phyloP scores from a whole-genome alignment of 2,329 filamentous ascomycete species.

The Xylariaceae sp. region DNA sequence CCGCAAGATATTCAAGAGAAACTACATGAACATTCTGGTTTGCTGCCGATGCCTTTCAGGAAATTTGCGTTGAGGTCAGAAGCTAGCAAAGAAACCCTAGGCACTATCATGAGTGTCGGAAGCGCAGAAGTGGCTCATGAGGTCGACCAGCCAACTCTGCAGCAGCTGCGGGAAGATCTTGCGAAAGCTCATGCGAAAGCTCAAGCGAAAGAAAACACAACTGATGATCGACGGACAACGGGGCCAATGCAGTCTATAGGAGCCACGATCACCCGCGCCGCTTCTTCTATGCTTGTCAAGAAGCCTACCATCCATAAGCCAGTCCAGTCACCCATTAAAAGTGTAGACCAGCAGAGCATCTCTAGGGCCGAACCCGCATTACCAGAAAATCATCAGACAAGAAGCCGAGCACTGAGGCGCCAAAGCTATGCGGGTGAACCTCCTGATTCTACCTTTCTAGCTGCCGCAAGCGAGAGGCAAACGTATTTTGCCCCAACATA shows the following conservation, averaged over 20 bases:
- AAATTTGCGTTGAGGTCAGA: slow-evolving; percentile 34
- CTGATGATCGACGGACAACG: slow-evolving; percentile 9
- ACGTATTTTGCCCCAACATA: slow-evolving; percentile 6
- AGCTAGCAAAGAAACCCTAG: slow-evolving; percentile 43
- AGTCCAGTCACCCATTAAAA: slow-evolving; percentile 14
- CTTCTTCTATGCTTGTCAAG: slow-evolving; percentile 24
- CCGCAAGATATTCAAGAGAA: slow-evolving; percentile 32
- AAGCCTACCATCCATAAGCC: slow-evolving; percentile 30
- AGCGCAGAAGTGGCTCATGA: slow-evolving; percentile 28
- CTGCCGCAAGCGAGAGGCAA: slow-evolving; percentile 10
- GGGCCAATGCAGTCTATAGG: slow-evolving; percentile 12
- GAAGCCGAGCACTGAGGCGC: neutral
- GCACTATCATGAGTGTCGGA: slow-evolving; percentile 47
- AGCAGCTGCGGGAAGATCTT: no score
- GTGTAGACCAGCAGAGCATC: no score
- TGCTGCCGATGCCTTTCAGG: slow-evolving; percentile 32
- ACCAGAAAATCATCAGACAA: neutral
- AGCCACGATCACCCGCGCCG: slow-evolving; percentile 19
- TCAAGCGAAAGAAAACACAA: no score
- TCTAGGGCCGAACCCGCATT: neutral
- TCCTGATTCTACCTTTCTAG: slow-evolving; percentile 2
- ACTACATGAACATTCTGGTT: slow-evolving; percentile 29
- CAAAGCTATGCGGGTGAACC: neutral
- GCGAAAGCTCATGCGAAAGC: no score
- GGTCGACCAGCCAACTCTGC: no score